These are phyloP conservation scores for Cicer arietinum DNA, from an alignment of 306 rosid genomes.

Conservation along the genomic window DNA sequence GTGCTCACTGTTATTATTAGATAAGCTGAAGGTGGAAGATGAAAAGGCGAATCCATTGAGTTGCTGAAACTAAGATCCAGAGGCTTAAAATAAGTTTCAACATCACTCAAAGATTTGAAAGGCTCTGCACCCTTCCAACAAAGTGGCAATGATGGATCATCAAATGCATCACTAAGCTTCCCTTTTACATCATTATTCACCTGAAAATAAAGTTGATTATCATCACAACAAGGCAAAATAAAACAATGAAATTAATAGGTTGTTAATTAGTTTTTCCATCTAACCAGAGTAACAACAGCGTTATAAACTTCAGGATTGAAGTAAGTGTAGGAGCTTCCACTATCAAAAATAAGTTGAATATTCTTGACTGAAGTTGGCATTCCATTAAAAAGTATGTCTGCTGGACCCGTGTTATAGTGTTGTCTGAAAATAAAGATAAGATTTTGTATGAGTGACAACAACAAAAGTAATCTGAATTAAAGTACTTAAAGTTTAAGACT, in stretches of 20 bases:
- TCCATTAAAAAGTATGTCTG: conserved; percentile 60
- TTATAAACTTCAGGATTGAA: conserved; percentile 60
- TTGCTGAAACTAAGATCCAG: conserved; percentile 57
- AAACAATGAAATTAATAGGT: not conserved
- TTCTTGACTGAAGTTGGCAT: conserved; percentile 60
- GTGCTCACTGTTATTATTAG: conserved; percentile 67
- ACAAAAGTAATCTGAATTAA: no score
- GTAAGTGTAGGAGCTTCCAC: conserved; percentile 90
- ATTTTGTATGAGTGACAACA: not conserved
- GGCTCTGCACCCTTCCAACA: conserved; percentile 85
- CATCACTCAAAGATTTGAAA: conserved; percentile 61
- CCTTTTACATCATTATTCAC: conserved; percentile 59
- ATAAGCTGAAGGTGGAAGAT: conserved; percentile 65
- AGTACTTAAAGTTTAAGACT: not conserved
- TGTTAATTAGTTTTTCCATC: conserved; percentile 21
- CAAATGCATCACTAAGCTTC: conserved; percentile 54
- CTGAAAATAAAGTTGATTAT: conserved; percentile 47
- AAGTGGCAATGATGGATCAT: conserved; percentile 59
- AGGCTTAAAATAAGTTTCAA: conserved; percentile 58
- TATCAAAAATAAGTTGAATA: conserved; percentile 68
- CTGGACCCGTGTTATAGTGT: conserved; percentile 76
- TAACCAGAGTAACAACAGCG: conserved; percentile 59
- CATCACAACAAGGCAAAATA: no score
- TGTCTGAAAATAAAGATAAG: conserved; percentile 50
- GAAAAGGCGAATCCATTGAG: conserved; percentile 50